phyloP scores from a whole-genome alignment of 2,329 filamentous ascomycete genomes.

The Botryotinia convoluta region DNA sequence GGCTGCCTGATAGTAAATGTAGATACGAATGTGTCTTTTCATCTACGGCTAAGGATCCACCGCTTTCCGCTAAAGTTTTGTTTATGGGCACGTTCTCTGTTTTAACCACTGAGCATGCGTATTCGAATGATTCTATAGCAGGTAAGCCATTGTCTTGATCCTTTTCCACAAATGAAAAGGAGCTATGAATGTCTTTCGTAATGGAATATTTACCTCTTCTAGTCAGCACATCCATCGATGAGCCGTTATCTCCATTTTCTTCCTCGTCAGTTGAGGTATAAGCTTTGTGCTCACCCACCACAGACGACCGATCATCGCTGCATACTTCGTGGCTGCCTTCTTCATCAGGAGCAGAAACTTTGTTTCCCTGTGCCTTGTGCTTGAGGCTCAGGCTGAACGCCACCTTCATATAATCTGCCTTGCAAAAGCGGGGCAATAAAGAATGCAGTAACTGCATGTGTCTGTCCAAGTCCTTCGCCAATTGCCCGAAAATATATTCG shows the following conservation, averaged over 20 bases:
- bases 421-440: background rate
- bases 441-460: fast-evolving
- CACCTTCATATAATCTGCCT: background rate
- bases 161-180: too few species aligned
- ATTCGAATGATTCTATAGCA: too few species aligned
- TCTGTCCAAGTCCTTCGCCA: background rate
- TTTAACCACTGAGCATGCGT: background rate
- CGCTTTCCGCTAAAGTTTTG: background rate
- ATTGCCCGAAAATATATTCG: background rate
- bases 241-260: background rate
- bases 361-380: too few species aligned
- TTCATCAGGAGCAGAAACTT: too few species aligned
- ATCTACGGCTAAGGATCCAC: background rate
- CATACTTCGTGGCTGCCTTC: background rate
- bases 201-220: too few species aligned
- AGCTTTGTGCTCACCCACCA: background rate
- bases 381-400: background rate
- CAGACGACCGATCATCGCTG: background rate
- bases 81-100: background rate
- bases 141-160: background rate
- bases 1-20: background rate
- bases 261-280: background rate
- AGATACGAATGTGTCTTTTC: background rate
- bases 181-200: too few species aligned
- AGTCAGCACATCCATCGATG: background rate